phyloP scores from a whole-genome alignment of 1,139 yeast species.

The Yarrowia galli region DNA sequence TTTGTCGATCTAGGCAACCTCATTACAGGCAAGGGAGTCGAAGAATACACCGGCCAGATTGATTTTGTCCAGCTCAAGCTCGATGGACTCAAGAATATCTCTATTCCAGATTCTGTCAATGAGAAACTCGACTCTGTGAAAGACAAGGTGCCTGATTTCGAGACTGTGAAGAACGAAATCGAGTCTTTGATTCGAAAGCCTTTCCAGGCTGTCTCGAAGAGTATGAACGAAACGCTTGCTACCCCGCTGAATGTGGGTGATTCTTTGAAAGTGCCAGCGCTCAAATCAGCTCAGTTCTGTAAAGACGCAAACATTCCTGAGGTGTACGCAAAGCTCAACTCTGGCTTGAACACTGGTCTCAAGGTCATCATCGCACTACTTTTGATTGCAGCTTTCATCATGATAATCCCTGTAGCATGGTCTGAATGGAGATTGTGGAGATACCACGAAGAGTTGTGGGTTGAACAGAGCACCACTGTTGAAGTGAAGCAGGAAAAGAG shows the following conservation, averaged over 20 bases:
- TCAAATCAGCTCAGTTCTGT: constrained; percentile 4
- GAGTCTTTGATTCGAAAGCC: constrained; percentile 25
- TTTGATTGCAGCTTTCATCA: not conserved
- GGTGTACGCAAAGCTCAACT: not conserved
- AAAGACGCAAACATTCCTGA: constrained; percentile 7
- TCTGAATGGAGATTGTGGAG: constrained; percentile 28
- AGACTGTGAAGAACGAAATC: constrained; percentile 15
- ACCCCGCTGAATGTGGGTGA: constrained; percentile 6
- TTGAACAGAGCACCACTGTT: constrained; percentile 1
- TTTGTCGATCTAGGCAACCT: constrained; percentile 27
- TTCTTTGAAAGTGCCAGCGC: constrained; percentile 2
- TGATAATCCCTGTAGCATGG: constrained; percentile 1
- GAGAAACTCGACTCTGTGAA: constrained; percentile 31
- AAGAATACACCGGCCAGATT: constrained; percentile 17
- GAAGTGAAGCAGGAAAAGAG: not conserved
- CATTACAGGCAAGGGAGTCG: constrained; percentile 4
- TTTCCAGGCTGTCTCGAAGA: constrained; percentile 18
- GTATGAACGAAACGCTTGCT: not conserved
- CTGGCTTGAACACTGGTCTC: constrained; percentile 16
- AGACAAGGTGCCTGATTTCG: constrained; percentile 32
- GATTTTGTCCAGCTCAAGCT: constrained; percentile 20
- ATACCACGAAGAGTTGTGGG: constrained; percentile 20
- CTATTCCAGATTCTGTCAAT: constrained; percentile 34
- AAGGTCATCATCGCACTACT: not conserved
- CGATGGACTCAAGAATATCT: constrained; percentile 14